These are phyloP conservation scores for Pezicula carpinea DNA, from an alignment of 2,329 filamentous ascomycete genomes.

Conservation along the genomic window DNA sequence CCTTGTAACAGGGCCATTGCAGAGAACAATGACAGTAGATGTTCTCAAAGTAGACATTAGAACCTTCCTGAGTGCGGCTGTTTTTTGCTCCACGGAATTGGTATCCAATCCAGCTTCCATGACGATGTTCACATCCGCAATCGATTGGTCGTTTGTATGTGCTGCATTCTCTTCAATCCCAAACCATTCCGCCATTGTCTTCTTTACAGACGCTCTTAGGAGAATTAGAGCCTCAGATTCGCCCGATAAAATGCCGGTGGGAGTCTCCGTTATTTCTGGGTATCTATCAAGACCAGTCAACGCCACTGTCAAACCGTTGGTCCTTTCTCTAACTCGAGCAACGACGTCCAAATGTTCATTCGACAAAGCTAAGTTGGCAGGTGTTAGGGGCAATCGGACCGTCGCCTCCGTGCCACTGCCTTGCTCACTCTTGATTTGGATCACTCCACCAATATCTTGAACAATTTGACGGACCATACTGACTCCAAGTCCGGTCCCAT, in stretches of 20 bases:
- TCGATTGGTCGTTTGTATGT: conserved; percentile 1
- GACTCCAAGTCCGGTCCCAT: conserved; percentile 58
- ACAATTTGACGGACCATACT: conserved; percentile 60
- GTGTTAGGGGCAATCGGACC: conserved; percentile 19
- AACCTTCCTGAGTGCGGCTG: no score
- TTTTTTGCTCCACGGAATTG: no score
- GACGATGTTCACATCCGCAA: conserved; percentile 20
- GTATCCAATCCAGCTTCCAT: conserved; percentile 27
- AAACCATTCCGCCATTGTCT: conserved; percentile 20
- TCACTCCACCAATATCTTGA: conserved; percentile 51
- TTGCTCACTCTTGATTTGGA: conserved; percentile 49
- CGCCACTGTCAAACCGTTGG: conserved; percentile 16
- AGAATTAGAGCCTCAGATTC: conserved; percentile 22
- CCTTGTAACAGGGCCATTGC: conserved; percentile 15
- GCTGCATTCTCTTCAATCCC: conserved; percentile 16
- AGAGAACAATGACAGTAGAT: conserved; percentile 19
- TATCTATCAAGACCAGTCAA: conserved; percentile 23
- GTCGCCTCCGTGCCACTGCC: conserved; percentile 49
- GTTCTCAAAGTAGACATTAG: no score
- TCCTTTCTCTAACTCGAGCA: conserved; percentile 11
- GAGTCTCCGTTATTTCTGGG: conserved; percentile 23
- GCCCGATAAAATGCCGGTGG: conserved; percentile 23
- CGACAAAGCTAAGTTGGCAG: conserved; percentile 5
- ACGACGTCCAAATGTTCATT: conserved; percentile 9
- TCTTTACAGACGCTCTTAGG: conserved; percentile 17